phyloP scores from a whole-genome alignment of 148 eudicot species.

The Rheum nobile region DNA sequence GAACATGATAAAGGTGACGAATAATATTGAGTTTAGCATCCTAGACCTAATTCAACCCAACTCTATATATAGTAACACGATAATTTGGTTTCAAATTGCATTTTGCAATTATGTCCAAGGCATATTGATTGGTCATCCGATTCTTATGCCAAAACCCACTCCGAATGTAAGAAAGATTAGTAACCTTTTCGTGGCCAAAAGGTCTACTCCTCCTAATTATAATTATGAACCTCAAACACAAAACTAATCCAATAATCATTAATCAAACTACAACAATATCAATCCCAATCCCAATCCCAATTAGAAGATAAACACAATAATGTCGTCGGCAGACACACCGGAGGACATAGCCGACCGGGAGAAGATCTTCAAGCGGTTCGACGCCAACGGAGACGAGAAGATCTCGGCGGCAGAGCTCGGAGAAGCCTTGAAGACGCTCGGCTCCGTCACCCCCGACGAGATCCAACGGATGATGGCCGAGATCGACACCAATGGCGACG shows the following conservation, averaged over 20 bases:
- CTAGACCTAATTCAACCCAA: slow-evolving; percentile 23
- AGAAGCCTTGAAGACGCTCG: slow-evolving; percentile 56
- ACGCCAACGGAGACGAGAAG: slow-evolving; percentile 72
- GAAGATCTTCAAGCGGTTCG: slow-evolving; percentile 61
- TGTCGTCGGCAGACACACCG: slow-evolving; percentile 48
- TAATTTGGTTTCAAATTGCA: no score
- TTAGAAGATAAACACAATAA: slow-evolving; percentile 21
- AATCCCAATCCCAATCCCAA: neutral
- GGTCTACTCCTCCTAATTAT: neutral
- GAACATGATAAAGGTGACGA: no score
- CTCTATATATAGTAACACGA: no score
- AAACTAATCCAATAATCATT: neutral
- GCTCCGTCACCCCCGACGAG: slow-evolving; percentile 49
- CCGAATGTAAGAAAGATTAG: neutral
- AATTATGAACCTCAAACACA: neutral
- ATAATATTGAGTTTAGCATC: no score
- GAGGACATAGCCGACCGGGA: slow-evolving; percentile 56
- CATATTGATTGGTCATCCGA: neutral
- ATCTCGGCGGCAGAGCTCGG: slow-evolving; percentile 71
- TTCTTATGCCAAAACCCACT: neutral
- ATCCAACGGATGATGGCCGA: slow-evolving; percentile 57
- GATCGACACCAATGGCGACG: slow-evolving; percentile 70
- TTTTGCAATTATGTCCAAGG: no score
- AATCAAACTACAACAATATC: neutral
- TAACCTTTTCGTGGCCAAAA: neutral